Evolutionary conservation across 768 basidiomycete species (phyloP), one percentile per base, ranked within the genome.

Genomic region (Chalciporus pseudorubinellus): DNA sequence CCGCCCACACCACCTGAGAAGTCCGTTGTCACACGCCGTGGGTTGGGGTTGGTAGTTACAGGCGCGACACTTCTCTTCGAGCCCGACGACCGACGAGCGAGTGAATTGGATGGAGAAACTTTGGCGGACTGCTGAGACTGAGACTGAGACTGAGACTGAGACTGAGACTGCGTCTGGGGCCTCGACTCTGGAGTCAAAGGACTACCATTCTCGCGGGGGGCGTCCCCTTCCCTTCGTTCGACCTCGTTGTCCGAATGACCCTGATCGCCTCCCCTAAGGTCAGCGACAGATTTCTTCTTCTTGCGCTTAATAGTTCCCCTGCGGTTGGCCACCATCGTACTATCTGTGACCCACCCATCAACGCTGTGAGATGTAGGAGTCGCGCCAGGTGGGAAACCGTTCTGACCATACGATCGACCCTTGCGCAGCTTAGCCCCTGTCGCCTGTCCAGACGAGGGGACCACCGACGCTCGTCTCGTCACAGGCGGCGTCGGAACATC

Each of bases 201-300:
- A 19, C 11, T 29, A 29, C 18, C 34, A 16, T 18, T 24, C n/a
- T 28, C 24, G 4, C 42, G 16, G n/a, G 24, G 28, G 6, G 8
- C 42, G 20, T 8, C n/a, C 12, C 34, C 36, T 19, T 18, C 38
- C n/a, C 43, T 46, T 28, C 50, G 9, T 39, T 58, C 39, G 28
- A 57, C 29, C 22, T 67, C 67, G 0, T 60, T 63, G 44, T 67
- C 66, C 16, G 67, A 65, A 39, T 69, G 60, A 3, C 66, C 66
- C 6, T 59, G 62, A 8, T 65, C 60, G 12, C 41, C 50, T 9
- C 67, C 65, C 45, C 58, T 60, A 50, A 67, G 16, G 14, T 67
- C 61, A 0, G 65, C 60, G 39, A 69, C 56, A 3, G 60, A 64
- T 8, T 44, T 55, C 22, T 56, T 69, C 48, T 40, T 53, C 48